Evolutionary conservation across 495 filamentous ascomycete genomes (phyloP).

Genomic region (Astrothelium macrocarpum): DNA sequence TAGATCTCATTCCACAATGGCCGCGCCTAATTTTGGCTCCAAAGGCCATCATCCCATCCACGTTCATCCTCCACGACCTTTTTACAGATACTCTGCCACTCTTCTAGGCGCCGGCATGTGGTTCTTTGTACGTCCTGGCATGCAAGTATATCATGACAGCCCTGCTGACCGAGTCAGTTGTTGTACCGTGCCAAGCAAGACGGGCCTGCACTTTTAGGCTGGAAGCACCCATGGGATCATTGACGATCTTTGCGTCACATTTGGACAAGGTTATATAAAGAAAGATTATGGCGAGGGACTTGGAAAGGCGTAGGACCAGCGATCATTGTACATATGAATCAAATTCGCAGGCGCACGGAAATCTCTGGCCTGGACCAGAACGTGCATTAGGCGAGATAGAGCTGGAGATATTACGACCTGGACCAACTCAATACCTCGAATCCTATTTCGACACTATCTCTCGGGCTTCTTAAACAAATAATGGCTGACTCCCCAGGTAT

Average conservation of each 20-base stretch:
- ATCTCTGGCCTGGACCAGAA: not conserved
- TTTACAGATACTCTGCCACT: conserved; percentile 79
- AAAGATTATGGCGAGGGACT: conserved; percentile 1
- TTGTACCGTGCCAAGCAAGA: conserved; percentile 97
- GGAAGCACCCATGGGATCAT: conserved; percentile 99
- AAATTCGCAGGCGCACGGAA: not conserved
- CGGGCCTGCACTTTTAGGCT: conserved; percentile 73
- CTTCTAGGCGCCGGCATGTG: conserved; percentile 93
- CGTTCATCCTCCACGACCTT: conserved; percentile 57
- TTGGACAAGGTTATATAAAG: not conserved
- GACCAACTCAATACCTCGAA: not conserved
- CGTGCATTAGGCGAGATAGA: not conserved
- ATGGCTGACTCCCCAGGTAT: conserved; percentile 55
- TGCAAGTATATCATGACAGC: not conserved
- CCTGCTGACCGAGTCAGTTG: conserved; percentile 42
- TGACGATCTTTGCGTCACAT: conserved; percentile 35
- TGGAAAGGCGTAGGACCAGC: not conserved
- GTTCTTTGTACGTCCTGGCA: conserved; percentile 67
- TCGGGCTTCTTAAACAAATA: conserved; percentile 49
- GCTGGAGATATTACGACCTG: not conserved
- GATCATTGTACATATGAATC: not conserved
- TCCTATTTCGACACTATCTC: not conserved
- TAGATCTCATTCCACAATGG: conserved; percentile 1
- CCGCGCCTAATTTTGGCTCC: conserved; percentile 6
- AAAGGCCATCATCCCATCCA: conserved; percentile 57